Base-by-base conservation (phyloP, 2,329 filamentous ascomycete genomes). In the Pleomassaria siparia region DNA sequence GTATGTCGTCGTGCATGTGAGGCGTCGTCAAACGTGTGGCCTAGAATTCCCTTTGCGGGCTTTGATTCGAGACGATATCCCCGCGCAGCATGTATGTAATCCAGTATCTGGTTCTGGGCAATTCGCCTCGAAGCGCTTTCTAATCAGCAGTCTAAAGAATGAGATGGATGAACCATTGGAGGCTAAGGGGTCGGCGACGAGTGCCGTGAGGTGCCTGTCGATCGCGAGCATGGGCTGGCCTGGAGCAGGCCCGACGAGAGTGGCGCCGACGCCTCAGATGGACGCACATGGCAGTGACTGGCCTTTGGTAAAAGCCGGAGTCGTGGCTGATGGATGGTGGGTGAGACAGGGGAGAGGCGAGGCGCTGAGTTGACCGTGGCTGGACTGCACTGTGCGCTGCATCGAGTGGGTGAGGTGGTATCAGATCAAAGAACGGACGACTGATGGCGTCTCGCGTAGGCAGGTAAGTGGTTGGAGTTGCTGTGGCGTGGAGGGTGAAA, bases 1-100 rank as follows among this genome's bases (percentile, higher is more conserved):
- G 21, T 12, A 3, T 26, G 40, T 40, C 44, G 46, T 37, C 29
- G 40, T 25, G 20, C 8, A 47, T 13, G 35, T 44, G 49, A 41
- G 41, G 45, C 47, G 44, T 51, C 48, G 47, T 54, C 51, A 54
- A 42, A 48, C 51, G 51, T 50, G 51, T 54, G 48, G 51, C 51
- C 46, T 41, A 40, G 44, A 51, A 43, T 22, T 22, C n/a, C 22
- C 28, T 42, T 47, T 40, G 47, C 32, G 44, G 50, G 44, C 21
- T 18, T 9, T 26, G 16, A 43, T 40, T 30, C 45, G 45, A 39
- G 40, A 37, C 45, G n/a, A n/a, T n/a, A n/a, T n/a, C n/a, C n/a
- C n/a, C n/a, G n/a, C n/a, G n/a, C n/a, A n/a, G n/a, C n/a, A n/a
- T n/a, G n/a, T n/a, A n/a, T n/a, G n/a, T n/a, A n/a, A n/a, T 46